Base-by-base conservation (phyloP, 2,329 filamentous ascomycete species). In the Ophiocordyceps camponoti-floridani region DNA sequence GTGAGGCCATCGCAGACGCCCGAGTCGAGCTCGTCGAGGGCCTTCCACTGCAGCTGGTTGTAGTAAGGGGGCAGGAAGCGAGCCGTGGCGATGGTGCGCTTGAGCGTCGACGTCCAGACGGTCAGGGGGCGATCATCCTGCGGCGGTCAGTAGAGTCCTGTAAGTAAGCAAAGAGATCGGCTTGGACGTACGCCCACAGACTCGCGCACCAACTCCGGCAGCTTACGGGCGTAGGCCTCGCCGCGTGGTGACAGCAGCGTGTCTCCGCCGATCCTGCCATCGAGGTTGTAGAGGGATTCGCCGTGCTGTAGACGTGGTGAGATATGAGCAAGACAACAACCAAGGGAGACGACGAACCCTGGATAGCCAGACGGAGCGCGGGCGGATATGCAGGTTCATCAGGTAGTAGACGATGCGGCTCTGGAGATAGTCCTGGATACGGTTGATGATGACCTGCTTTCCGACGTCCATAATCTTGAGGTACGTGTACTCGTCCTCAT, bases 31-130 rank as follows among this genome's bases (percentile, higher is more conserved):
- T 98, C 91, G 57, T 98, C 91, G 3, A 98, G 75, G 1, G 91
- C 91, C 67, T 98, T 98, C 91, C 91, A 98, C 63, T 95, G 87
- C 13, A 98, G 73, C 62, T 95, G 93, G 59, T 95, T 89, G 62
- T 89, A 95, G 48, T 84, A 72, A 12, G 70, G 65, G 2, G 84
- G 80, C 1, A 98, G 75, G 64, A 84, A 85, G 43, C 84, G 80
- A 13, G 89, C 82, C 0, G 89, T 96, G 50, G 91, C 83, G 53
- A 94, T 95, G 13, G 91, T 98, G 47, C 91, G 83, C 60, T 71
- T 80, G 27, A 82, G 60, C 9, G 73, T 75, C 8, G 74, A 78
- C 2, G 74, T 78, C 73, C 73, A 78, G 31, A 77, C 74, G 1
- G 73, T 77, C 30, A 78, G 62, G 14, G 73, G 73, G 8, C 73